phyloP scores from a whole-genome alignment of 2,329 filamentous ascomycete species.

The Trichophyton schoenleinii region DNA sequence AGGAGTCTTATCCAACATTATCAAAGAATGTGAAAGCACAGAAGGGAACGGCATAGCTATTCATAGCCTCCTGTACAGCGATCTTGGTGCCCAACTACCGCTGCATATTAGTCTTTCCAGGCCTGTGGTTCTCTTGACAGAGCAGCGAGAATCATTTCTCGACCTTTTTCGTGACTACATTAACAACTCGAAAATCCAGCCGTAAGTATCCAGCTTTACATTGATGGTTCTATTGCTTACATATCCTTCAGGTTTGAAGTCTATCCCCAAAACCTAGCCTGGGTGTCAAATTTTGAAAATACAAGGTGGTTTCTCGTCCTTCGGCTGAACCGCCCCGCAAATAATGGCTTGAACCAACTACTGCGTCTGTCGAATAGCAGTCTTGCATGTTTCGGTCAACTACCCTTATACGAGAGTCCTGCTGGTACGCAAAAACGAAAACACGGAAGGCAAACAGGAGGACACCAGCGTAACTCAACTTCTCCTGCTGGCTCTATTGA shows the following conservation, averaged over 20 bases:
- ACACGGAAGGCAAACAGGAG: neutral
- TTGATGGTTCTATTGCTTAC: neutral
- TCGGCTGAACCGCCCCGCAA: constrained; percentile 39
- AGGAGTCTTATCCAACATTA: constrained; percentile 20
- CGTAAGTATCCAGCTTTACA: constrained; percentile 27
- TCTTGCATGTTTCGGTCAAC: constrained; percentile 50
- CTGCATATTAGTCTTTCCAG: constrained; percentile 86
- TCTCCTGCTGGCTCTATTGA: neutral
- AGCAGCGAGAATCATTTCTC: constrained; percentile 59
- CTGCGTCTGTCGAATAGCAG: constrained; percentile 55
- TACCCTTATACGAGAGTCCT: constrained; percentile 50
- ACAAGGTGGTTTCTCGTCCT: constrained; percentile 78
- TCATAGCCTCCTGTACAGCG: constrained; percentile 59
- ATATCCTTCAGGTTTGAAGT: constrained; percentile 37
- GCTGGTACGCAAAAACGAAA: constrained; percentile 7
- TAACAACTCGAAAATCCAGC: constrained; percentile 28
- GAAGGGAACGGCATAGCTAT: constrained; percentile 36
- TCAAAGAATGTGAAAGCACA: constrained; percentile 24
- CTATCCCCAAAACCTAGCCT: constrained; percentile 40
- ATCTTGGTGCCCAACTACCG: constrained; percentile 64
- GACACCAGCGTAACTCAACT: neutral
- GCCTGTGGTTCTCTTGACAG: constrained; percentile 60
- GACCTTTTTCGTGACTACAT: constrained; percentile 40
- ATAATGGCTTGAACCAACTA: constrained; percentile 48
- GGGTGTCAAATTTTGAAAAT: constrained; percentile 54